These are phyloP conservation scores for Suillus plorans DNA, from an alignment of 768 basidiomycete species.

Conservation along the genomic window DNA sequence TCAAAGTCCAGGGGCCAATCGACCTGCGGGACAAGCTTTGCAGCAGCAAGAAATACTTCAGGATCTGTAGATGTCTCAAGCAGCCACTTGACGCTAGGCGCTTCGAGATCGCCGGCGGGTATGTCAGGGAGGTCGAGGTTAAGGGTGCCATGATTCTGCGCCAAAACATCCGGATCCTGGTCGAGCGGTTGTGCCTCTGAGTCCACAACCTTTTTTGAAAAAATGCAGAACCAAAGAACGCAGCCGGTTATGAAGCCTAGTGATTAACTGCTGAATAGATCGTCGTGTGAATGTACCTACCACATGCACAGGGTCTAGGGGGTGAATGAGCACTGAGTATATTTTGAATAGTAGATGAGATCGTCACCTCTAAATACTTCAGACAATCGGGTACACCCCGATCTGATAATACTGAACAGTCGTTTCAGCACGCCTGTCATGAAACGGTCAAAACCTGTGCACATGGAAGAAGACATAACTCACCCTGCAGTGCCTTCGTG, in stretches of 20 bases:
- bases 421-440: no score
- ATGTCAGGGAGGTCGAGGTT: neutral
- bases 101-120: neutral
- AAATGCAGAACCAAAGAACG: no score
- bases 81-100: slow-evolving; percentile 9
- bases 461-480: neutral
- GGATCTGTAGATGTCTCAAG: neutral
- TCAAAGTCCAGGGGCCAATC: neutral
- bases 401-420: no score
- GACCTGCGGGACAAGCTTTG: neutral
- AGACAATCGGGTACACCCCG: no score
- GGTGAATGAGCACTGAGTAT: no score
- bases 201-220: neutral
- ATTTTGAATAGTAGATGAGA: no score
- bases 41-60: neutral
- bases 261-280: no score
- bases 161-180: fast-evolving
- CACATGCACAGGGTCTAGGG: no score
- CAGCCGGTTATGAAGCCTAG: no score
- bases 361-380: no score
- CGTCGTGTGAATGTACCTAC: no score
- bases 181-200: neutral
- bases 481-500: neutral
- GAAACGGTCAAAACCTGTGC: no score
- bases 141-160: neutral